Evolutionary conservation across 2,329 filamentous ascomycete genomes (phyloP).

Genomic region (Penicillium sp.): DNA sequence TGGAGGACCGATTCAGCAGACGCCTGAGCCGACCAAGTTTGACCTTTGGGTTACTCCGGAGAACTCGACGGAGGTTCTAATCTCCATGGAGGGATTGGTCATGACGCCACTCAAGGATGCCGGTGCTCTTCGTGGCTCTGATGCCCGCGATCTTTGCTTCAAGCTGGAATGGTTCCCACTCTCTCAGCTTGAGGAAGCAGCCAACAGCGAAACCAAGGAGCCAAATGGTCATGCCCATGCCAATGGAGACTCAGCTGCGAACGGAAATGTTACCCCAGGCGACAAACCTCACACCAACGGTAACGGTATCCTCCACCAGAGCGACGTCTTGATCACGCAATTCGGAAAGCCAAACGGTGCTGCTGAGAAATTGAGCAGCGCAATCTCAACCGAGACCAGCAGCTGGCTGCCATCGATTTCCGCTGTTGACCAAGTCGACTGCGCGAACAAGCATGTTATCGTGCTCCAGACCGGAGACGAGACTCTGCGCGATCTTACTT

Average conservation of each 20-base stretch:
- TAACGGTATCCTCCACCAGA: conserved; percentile 9
- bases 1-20: conserved; percentile 18
- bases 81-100: conserved; percentile 22
- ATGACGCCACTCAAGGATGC: conserved; percentile 29
- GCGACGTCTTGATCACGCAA: conserved; percentile 16
- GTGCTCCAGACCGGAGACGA: conserved; percentile 18
- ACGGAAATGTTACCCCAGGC: conserved; percentile 1
- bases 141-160: conserved; percentile 22
- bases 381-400: neutral
- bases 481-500: conserved; percentile 15
- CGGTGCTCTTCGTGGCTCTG: neutral
- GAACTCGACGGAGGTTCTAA: conserved; percentile 17
- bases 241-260: neutral
- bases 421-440: conserved; percentile 8
- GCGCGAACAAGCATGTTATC: conserved; percentile 17
- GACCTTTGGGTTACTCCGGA: conserved; percentile 20
- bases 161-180: conserved; percentile 25
- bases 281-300: conserved; percentile 8
- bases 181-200: neutral
- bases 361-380: conserved; percentile 9
- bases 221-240: neutral
- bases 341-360: conserved; percentile 14
- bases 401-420: conserved; percentile 13
- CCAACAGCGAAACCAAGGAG: conserved; percentile 5
- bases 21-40: conserved; percentile 22